Evolutionary conservation across 352 stramenopile species (phyloP).

Genomic region (Phytophthora brassicae): DNA sequence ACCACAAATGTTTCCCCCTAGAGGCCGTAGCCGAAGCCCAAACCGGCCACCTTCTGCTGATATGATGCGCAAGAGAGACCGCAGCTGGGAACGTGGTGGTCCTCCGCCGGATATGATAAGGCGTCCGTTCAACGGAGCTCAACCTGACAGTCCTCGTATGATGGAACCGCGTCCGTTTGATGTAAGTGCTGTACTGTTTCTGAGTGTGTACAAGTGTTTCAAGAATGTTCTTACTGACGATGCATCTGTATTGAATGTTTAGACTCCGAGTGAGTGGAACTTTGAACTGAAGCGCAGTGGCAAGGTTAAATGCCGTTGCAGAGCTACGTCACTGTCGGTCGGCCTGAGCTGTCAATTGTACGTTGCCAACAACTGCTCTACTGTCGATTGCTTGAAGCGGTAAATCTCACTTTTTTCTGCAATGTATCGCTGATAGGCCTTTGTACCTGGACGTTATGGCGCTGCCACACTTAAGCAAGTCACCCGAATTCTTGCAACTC

Average conservation of each 20-base stretch:
- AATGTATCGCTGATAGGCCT: slow-evolving; percentile 37
- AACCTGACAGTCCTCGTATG: slow-evolving; percentile 33
- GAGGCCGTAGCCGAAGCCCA: slow-evolving; percentile 44
- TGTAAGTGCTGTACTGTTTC: slow-evolving; percentile 18
- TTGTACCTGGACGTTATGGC: slow-evolving; percentile 62
- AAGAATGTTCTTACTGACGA: not conserved
- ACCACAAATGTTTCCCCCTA: slow-evolving; percentile 35
- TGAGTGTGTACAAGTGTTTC: not conserved
- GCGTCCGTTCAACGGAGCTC: slow-evolving; percentile 23
- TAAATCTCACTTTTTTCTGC: slow-evolving; percentile 9
- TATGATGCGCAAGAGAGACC: slow-evolving; percentile 44
- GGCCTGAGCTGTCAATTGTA: slow-evolving; percentile 34
- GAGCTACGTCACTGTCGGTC: slow-evolving; percentile 32
- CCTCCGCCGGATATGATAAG: slow-evolving; percentile 26
- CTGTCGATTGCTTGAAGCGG: not conserved
- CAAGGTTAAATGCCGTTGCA: slow-evolving; percentile 39
- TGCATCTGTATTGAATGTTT: not conserved
- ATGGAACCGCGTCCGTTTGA: slow-evolving; percentile 33
- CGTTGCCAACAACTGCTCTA: not conserved
- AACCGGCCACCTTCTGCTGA: slow-evolving; percentile 29
- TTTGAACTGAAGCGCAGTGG: slow-evolving; percentile 42
- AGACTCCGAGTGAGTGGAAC: slow-evolving; percentile 40
- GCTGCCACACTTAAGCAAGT: slow-evolving; percentile 62
- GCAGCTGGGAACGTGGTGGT: slow-evolving; percentile 41
- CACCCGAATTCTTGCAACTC: slow-evolving; percentile 66